phyloP scores from a whole-genome alignment of 257 asterid genomes.

The Salvia hispanica region DNA sequence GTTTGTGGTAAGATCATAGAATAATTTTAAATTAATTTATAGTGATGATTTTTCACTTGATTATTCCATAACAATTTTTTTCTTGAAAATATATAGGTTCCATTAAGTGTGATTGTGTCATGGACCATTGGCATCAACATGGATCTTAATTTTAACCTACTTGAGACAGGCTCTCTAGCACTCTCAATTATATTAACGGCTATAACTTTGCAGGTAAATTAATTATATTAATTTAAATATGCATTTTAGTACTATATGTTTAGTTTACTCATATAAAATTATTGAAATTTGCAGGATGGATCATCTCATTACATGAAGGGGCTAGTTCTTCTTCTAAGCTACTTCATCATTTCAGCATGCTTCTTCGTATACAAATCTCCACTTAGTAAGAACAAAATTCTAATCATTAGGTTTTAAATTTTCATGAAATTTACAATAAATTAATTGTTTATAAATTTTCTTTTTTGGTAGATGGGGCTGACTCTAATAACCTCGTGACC shows the following conservation, averaged over 20 bases:
- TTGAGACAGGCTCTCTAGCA: slow-evolving; percentile 68
- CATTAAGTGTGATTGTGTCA: slow-evolving; percentile 54
- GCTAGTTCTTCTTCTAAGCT: slow-evolving; percentile 71
- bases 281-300: slow-evolving; percentile 67
- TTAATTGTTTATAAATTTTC: too few species aligned
- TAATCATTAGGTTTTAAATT: background rate
- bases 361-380: slow-evolving; percentile 60
- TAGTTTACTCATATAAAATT: background rate
- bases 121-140: slow-evolving; percentile 67
- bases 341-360: slow-evolving; percentile 60
- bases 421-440: too few species aligned
- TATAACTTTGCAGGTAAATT: slow-evolving; percentile 65
- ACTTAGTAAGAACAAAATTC: slow-evolving; percentile 42
- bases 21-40: too few species aligned
- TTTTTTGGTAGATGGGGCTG: slow-evolving; percentile 23
- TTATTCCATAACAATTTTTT: background rate
- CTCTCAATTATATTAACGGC: slow-evolving; percentile 72
- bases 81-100: slow-evolving; percentile 46
- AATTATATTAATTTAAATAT: too few species aligned
- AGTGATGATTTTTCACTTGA: background rate
- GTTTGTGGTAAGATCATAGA: slow-evolving; percentile 65
- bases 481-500: slow-evolving; percentile 14
- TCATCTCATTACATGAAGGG: slow-evolving; percentile 92
- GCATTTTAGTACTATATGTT: too few species aligned
- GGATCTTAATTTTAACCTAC: slow-evolving; percentile 64